These are phyloP conservation scores for Thamnidium elegans DNA, from an alignment of 192 early-diverging fungal genomes.

Conservation along the genomic window DNA sequence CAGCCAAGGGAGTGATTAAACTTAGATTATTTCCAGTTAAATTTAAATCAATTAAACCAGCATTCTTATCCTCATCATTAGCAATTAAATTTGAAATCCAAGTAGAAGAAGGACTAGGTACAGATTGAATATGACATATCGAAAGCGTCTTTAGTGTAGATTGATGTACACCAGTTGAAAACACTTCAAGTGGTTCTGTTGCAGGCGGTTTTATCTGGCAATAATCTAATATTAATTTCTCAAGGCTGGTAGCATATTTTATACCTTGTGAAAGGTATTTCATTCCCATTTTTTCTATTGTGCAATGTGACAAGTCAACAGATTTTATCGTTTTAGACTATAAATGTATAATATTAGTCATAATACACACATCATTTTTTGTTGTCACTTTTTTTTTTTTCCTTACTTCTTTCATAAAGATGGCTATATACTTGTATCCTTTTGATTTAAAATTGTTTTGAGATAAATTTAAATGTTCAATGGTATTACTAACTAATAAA, in stretches of 20 bases:
- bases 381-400: too few species aligned
- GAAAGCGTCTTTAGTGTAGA: slow-evolving; percentile 3
- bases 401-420: slow-evolving; percentile 65
- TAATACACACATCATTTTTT: too few species aligned
- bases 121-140: not conserved
- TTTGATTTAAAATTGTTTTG: slow-evolving; percentile 66
- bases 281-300: slow-evolving; percentile 11
- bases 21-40: slow-evolving; percentile 12
- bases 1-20: not conserved
- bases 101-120: not conserved
- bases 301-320: slow-evolving; percentile 3
- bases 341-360: not conserved
- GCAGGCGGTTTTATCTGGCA: slow-evolving; percentile 4
- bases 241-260: slow-evolving; percentile 1
- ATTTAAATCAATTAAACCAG: slow-evolving; percentile 8
- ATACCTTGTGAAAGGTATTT: slow-evolving; percentile 15
- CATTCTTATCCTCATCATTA: not conserved
- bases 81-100: slow-evolving; percentile 7
- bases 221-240: slow-evolving; percentile 4
- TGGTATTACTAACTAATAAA: slow-evolving; percentile 61
- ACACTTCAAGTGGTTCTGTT: not conserved
- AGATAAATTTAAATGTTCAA: slow-evolving; percentile 62
- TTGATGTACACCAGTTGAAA: slow-evolving; percentile 6
- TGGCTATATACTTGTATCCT: slow-evolving; percentile 71
- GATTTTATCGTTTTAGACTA: slow-evolving; percentile 19